Conservation (phyloP, 139 green algal species). For the Closterium sp. region DNA sequence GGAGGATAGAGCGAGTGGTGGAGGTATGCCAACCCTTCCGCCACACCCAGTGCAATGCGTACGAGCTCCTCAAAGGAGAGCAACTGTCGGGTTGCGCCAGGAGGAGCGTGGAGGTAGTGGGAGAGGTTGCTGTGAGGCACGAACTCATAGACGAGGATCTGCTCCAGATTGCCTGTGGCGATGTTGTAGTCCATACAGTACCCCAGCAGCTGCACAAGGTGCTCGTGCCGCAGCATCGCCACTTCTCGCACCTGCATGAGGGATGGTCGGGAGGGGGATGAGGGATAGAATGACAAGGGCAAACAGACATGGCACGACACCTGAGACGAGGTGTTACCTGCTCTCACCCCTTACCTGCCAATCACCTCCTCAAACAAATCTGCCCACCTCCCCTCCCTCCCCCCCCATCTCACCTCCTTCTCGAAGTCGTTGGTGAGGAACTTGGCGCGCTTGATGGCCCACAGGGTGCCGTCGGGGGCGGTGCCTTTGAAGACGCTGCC, state of each 20-base stretch:
- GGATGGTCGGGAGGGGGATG: background rate
- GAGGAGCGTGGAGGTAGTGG: background rate
- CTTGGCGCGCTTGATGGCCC: background rate
- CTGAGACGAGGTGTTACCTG: too few species aligned
- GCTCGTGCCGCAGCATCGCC: background rate
- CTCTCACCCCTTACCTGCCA: too few species aligned
- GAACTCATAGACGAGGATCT: slow-evolving; percentile 10
- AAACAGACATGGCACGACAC: too few species aligned
- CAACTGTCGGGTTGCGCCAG: background rate
- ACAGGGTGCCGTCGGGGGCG: background rate
- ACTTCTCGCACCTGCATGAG: too few species aligned
- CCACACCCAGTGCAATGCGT: slow-evolving; percentile 6
- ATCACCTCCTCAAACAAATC: too few species aligned
- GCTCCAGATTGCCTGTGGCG: background rate
- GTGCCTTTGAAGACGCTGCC: background rate
- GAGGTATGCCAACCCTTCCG: slow-evolving; percentile 36
- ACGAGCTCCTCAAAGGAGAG: slow-evolving; percentile 1
- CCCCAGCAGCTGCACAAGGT: slow-evolving; percentile 1
- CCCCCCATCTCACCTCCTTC: background rate
- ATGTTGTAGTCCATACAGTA: background rate
- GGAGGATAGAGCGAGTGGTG: slow-evolving; percentile 32
- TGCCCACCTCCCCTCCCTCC: too few species aligned
- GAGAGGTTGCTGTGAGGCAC: background rate
- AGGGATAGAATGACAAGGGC: too few species aligned
- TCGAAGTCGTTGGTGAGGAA: background rate